A percentile compares a stretch with the other conserved stretches of the same genome.
Conservation (phyloP, 2,329 filamentous ascomycete genomes). For the Cladophialophora bantiana region DNA sequence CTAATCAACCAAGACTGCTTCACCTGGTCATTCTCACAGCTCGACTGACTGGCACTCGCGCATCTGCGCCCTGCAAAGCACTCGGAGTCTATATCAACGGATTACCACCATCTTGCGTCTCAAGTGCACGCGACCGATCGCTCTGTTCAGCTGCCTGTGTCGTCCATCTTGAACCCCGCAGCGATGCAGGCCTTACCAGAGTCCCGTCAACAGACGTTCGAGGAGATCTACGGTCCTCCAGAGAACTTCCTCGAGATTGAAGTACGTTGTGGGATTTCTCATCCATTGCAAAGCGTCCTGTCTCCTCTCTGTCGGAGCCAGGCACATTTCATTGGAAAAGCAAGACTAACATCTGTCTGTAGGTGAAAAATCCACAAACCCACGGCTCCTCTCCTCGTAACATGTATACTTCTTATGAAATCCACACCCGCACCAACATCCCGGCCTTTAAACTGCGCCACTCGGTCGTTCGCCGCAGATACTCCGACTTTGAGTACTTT, state of each 20-base stretch:
- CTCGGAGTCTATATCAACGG: not conserved
- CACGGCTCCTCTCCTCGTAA: conserved; percentile 84
- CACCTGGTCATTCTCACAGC: not conserved
- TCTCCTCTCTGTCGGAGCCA: not conserved
- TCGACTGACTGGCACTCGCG: not conserved
- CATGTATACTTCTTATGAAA: conserved; percentile 99
- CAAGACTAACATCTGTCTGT: conserved; percentile 3
- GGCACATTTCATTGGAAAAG: not conserved
- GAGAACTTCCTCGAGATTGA: conserved; percentile 99
- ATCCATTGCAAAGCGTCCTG: conserved; percentile 18
- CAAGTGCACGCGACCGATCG: conserved; percentile 24
- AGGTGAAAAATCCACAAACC: conserved; percentile 93
- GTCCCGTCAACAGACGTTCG: conserved; percentile 88
- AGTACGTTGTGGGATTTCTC: conserved; percentile 39
- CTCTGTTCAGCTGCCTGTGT: conserved; percentile 15
- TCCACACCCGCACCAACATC: conserved; percentile 97
- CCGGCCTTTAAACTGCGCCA: conserved; percentile 96
- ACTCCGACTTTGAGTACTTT: conserved; percentile 99
- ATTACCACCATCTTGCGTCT: not conserved
- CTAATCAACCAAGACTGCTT: not conserved
- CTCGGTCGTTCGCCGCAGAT: conserved; percentile 86
- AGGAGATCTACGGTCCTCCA: conserved; percentile 97
- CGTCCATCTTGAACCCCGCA: conserved; percentile 49
- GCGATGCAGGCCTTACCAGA: conserved; percentile 70
- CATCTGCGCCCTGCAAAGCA: not conserved